phyloP scores from a whole-genome alignment of 768 basidiomycete genomes.

The Neoboletus brunneissimus region DNA sequence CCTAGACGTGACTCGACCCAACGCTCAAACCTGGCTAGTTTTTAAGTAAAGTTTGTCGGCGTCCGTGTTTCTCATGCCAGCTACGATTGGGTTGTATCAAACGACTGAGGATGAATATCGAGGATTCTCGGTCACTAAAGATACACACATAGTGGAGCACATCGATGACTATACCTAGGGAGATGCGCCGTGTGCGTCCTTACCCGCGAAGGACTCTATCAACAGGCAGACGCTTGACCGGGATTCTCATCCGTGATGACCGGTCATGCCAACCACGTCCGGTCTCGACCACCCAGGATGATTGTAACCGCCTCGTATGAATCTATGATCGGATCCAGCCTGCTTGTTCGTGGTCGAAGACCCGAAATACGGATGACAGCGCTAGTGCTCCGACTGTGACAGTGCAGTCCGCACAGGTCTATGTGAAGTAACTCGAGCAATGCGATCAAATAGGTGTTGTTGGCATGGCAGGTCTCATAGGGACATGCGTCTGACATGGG shows the following conservation, averaged over 20 bases:
- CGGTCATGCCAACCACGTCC: too few relatives aligned
- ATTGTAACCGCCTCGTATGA: neutral
- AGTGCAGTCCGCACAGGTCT: neutral
- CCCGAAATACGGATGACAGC: neutral
- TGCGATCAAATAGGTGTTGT: neutral
- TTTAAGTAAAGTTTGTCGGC: neutral
- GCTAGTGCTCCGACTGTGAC: neutral
- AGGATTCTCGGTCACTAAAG: neutral
- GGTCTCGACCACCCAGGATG: neutral
- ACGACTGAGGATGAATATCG: neutral
- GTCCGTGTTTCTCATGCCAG: neutral
- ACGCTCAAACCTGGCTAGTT: neutral
- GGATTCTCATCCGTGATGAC: neutral
- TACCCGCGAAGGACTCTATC: neutral
- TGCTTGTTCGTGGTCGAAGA: neutral
- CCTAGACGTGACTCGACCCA: neutral
- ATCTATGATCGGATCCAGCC: neutral
- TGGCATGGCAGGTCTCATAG: neutral
- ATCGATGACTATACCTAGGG: neutral
- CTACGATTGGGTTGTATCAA: neutral
- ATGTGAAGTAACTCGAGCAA: neutral
- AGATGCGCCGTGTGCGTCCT: neutral
- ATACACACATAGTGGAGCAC: neutral
- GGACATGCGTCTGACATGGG: neutral
- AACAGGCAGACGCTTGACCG: neutral